Evolutionary conservation across 2,329 filamentous ascomycete genomes (phyloP).

Genomic region (Ceratocystis ficicola): DNA sequence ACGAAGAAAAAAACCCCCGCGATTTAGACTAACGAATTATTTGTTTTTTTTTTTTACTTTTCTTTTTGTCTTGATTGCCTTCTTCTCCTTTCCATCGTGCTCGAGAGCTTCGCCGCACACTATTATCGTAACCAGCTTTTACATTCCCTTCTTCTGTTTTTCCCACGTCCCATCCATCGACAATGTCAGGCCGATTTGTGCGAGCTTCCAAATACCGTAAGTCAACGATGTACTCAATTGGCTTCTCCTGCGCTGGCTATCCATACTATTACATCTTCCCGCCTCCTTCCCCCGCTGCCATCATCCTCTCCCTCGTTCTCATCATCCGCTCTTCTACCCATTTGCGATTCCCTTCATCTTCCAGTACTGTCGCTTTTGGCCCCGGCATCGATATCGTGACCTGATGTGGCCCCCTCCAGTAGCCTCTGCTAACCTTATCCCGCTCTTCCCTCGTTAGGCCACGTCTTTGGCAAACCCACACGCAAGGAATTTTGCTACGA

Average conservation of each 20-base stretch:
- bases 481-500: slow-evolving; percentile 98
- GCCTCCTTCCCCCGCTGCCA: not conserved
- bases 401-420: not conserved
- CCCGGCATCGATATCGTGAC: not conserved
- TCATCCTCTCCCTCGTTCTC: not conserved
- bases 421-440: slow-evolving; percentile 24
- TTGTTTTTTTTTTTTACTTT: not conserved
- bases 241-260: not conserved
- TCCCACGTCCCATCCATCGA: slow-evolving; percentile 24
- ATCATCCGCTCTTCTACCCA: slow-evolving; percentile 16
- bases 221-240: slow-evolving; percentile 26
- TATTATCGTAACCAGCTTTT: not conserved
- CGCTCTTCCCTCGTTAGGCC: slow-evolving; percentile 47
- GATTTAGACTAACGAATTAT: slow-evolving; percentile 5
- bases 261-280: slow-evolving; percentile 1
- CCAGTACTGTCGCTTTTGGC: not conserved
- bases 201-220: slow-evolving; percentile 57
- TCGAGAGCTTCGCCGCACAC: not conserved
- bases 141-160: not conserved
- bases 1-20: not conserved
- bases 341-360: not conserved
- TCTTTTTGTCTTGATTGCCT: not conserved
- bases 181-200: slow-evolving; percentile 54
- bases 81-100: not conserved
- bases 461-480: slow-evolving; percentile 93